Evolutionary conservation across 2,329 filamentous ascomycete genomes (phyloP).

Genomic region (Teratosphaeria nubilosa): DNA sequence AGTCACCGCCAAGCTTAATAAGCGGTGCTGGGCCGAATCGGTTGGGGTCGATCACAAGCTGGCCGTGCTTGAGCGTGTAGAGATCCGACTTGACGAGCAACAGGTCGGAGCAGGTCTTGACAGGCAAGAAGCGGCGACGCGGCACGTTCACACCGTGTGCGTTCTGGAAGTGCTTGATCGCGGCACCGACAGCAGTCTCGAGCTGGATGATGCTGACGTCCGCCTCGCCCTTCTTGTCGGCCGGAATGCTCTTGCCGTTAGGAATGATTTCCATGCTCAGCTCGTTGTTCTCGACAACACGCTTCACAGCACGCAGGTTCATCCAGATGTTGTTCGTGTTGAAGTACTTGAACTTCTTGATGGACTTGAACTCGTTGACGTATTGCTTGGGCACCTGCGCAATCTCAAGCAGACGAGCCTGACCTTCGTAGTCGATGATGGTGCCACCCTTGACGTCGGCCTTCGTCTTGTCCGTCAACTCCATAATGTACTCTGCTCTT

Average conservation of each 20-base stretch:
- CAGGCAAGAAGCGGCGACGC: conserved; percentile 92
- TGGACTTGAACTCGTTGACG: conserved; percentile 99
- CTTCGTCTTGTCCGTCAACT: conserved; percentile 99
- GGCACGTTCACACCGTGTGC: conserved; percentile 98
- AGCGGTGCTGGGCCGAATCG: conserved; percentile 93
- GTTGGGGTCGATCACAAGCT: conserved; percentile 91
- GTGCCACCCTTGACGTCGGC: conserved; percentile 99
- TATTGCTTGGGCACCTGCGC: conserved; percentile 99
- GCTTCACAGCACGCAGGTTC: conserved; percentile 95
- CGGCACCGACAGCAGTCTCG: conserved; percentile 95
- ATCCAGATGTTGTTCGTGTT: conserved; percentile 99
- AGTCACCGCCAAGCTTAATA: conserved; percentile 97
- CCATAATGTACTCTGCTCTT: conserved; percentile 98
- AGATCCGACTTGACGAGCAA: conserved; percentile 99
- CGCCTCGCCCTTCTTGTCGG: conserved; percentile 99
- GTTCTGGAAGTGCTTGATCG: conserved; percentile 97
- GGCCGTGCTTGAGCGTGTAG: conserved; percentile 96
- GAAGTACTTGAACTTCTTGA: conserved; percentile 99
- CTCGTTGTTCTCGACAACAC: conserved; percentile 96
- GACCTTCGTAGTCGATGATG: conserved; percentile 98
- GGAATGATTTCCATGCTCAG: conserved; percentile 99
- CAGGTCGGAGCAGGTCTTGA: conserved; percentile 99
- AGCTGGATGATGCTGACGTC: conserved; percentile 96
- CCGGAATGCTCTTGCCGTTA: conserved; percentile 96
- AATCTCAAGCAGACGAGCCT: conserved; percentile 92